Evolutionary conservation across 2,329 filamentous ascomycete genomes (phyloP).

Genomic region (Colletotrichum filicis): DNA sequence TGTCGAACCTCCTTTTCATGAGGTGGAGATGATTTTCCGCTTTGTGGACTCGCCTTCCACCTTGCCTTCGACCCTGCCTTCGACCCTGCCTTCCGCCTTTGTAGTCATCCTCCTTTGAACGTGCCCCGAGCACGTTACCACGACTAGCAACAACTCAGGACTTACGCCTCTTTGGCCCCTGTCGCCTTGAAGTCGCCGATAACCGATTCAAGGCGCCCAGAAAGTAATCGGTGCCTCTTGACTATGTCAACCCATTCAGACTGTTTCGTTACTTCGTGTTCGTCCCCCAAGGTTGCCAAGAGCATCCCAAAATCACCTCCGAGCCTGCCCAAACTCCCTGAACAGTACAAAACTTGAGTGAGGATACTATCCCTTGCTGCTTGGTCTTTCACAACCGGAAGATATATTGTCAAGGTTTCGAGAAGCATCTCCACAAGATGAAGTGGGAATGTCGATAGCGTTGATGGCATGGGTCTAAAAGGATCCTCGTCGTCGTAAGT

Average conservation of each 20-base stretch:
- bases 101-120: too few relatives aligned
- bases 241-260: slow-evolving; percentile 88
- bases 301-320: slow-evolving; percentile 95
- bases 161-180: slow-evolving; percentile 25
- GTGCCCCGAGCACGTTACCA: background rate
- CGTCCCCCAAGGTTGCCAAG: slow-evolving; percentile 68
- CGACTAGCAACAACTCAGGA: background rate
- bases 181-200: slow-evolving; percentile 63
- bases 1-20: background rate
- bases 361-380: slow-evolving; percentile 86
- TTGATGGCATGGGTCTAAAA: slow-evolving; percentile 75
- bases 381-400: slow-evolving; percentile 84
- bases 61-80: background rate
- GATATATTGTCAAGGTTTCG: slow-evolving; percentile 78
- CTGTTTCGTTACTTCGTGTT: slow-evolving; percentile 16
- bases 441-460: slow-evolving; percentile 85
- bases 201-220: slow-evolving; percentile 79
- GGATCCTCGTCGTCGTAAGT: slow-evolving; percentile 46
- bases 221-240: slow-evolving; percentile 86
- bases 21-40: background rate
- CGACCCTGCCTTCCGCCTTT: background rate
- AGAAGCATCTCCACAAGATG: slow-evolving; percentile 85
- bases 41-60: background rate
- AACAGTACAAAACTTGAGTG: slow-evolving; percentile 93
- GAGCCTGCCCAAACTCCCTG: slow-evolving; percentile 87